These are phyloP conservation scores for Pseudonectria buxi DNA, from an alignment of 2,329 filamentous ascomycete species.

Conservation along the genomic window DNA sequence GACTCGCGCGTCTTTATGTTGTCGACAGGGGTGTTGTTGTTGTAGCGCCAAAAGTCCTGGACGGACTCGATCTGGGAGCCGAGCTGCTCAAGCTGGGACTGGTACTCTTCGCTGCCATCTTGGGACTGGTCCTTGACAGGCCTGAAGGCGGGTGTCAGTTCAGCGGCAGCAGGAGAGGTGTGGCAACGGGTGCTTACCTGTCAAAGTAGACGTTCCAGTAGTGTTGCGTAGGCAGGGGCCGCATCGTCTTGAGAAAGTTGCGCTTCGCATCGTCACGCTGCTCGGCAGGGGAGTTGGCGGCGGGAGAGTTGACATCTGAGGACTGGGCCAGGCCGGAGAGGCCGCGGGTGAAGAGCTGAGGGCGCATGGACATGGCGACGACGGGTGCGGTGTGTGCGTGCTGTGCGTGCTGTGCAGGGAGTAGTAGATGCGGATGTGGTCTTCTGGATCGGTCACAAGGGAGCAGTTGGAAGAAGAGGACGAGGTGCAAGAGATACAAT, in stretches of 20 bases:
- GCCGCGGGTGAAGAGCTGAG: slow-evolving; percentile 54
- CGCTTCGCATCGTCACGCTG: slow-evolving; percentile 74
- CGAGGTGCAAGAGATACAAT: no score
- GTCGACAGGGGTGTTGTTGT: slow-evolving; percentile 73
- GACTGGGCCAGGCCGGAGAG: slow-evolving; percentile 56
- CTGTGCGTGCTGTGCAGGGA: no score
- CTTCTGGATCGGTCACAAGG: no score
- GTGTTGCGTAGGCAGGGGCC: slow-evolving; percentile 69
- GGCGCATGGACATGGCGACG: slow-evolving; percentile 47
- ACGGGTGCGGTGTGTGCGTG: neutral
- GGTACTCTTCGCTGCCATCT: slow-evolving; percentile 39
- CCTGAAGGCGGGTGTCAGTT: slow-evolving; percentile 18
- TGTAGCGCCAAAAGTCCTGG: slow-evolving; percentile 79
- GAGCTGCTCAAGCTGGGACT: slow-evolving; percentile 53
- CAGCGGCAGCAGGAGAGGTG: slow-evolving; percentile 1
- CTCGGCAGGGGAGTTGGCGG: slow-evolving; percentile 64
- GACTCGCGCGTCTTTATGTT: slow-evolving; percentile 71
- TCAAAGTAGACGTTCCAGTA: slow-evolving; percentile 72
- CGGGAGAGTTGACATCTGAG: slow-evolving; percentile 58
- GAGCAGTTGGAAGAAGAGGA: no score
- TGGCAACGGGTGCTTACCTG: slow-evolving; percentile 32
- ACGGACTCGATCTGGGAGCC: slow-evolving; percentile 66
- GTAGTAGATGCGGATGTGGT: no score
- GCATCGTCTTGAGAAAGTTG: slow-evolving; percentile 70
- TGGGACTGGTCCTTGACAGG: slow-evolving; percentile 39